Evolutionary conservation across 345 rosid species (phyloP).

Genomic region (Pistacia atlantica): DNA sequence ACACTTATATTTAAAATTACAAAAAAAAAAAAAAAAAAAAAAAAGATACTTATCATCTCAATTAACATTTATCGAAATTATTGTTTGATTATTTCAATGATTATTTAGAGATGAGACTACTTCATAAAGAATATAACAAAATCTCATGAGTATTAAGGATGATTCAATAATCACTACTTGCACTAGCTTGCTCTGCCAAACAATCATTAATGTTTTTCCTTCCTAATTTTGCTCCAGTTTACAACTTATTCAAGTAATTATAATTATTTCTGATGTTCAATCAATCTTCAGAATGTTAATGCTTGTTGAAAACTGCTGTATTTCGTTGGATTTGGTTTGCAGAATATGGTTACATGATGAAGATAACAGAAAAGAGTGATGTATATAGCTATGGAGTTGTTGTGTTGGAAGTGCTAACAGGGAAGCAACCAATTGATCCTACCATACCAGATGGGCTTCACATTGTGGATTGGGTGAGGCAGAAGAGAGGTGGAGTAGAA

Average conservation of each 20-base stretch:
- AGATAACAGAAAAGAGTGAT: constrained; percentile 89
- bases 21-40: too few relatives aligned
- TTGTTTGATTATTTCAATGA: too few relatives aligned
- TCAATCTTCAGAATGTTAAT: neutral
- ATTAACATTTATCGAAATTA: too few relatives aligned
- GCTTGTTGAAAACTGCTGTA: neutral
- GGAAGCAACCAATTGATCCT: constrained; percentile 90
- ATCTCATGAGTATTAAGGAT: too few relatives aligned
- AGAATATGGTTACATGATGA: constrained; percentile 90
- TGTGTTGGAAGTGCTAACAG: constrained; percentile 74
- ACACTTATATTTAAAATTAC: too few relatives aligned
- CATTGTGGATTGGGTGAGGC: constrained; percentile 77
- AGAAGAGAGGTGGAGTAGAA: constrained; percentile 41
- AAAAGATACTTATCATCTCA: neutral
- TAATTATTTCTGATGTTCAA: neutral
- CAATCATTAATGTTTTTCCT: neutral
- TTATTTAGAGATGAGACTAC: too few relatives aligned
- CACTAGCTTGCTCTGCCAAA: too few relatives aligned
- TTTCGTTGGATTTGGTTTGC: constrained; percentile 15
- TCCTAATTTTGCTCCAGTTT: neutral
- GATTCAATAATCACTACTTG: too few relatives aligned
- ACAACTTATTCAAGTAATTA: neutral
- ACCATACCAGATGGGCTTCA: constrained; percentile 75
- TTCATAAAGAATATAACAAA: too few relatives aligned
- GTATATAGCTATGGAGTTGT: constrained; percentile 94